Base-by-base conservation (phyloP, 176 grass and related monocot species). In the Musa acuminata region DNA sequence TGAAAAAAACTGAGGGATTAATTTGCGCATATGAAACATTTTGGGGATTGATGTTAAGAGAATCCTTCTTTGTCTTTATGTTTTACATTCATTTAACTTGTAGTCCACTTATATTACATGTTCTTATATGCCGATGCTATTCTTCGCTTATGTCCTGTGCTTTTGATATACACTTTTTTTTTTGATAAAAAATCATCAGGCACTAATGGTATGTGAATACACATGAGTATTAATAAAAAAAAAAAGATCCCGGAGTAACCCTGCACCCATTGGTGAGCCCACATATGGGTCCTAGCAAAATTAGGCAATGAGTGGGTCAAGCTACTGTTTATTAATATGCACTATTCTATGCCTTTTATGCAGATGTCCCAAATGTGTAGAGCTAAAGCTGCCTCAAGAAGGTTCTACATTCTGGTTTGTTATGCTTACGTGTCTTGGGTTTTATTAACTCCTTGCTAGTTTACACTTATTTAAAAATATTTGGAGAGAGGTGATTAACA, bases 351-450 rank as follows among this genome's bases (percentile, higher is more conserved):
- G 23, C 69, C 69, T 64, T 77, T 35, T 80, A 87, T 86, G 49
- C 80, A 99, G 95, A 77, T 99, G 95, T 75, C 95, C 95, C 52
- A 99, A 94, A 71, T 99, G 95, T 51, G 81, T 50, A 1, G 84
- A 94, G 9, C 73, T 89, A 66, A 99, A 91, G 78, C 88, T 99
- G 35, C 86, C 90, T 4, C 95, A 91, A 13, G 90, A 91, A 85
- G 82, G 49, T 66, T 77, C 91, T 76, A 80, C 91, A 85, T 99
- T 99, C 85, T 99, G 95, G 95, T 99, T 64, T 72, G 95, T 84
- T 6, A 17, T 11, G 55, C 73, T 17, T 55, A 59, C 50, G 52
- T 51, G 12, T 29, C 21, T 53, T 53, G 9, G 3, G 43, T 69
- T 53, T 17, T 23, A 14, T 23, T 25, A 62, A 19, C 19, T 6